phyloP scores from a whole-genome alignment of 2,329 filamentous ascomycete genomes.

The Ramularia endophylla region DNA sequence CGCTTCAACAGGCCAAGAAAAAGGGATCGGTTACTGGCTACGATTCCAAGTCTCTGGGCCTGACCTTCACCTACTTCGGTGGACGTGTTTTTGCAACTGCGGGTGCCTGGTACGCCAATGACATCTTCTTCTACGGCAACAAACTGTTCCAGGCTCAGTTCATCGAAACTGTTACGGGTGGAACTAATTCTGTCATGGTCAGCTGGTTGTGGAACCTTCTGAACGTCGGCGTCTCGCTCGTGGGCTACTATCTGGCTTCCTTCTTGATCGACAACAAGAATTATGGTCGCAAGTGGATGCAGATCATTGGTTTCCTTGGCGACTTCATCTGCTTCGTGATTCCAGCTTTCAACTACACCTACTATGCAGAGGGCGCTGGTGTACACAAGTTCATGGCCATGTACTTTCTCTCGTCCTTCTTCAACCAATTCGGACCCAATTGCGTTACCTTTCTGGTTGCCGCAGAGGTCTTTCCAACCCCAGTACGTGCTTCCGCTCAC shows the following conservation, averaged over 20 bases:
- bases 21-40: conserved; percentile 86
- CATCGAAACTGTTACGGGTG: conserved; percentile 70
- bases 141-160: conserved; percentile 94
- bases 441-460: conserved; percentile 93
- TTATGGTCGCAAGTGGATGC: conserved; percentile 94
- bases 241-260: conserved; percentile 84
- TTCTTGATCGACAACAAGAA: conserved; percentile 93
- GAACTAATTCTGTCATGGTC: conserved; percentile 62
- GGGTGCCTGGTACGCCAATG: conserved; percentile 90
- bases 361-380: conserved; percentile 66
- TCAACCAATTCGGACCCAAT: conserved; percentile 99
- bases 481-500: conserved; percentile 87
- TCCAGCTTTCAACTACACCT: conserved; percentile 79
- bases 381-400: conserved; percentile 93
- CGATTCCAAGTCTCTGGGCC: conserved; percentile 72
- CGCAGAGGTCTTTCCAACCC: conserved; percentile 92
- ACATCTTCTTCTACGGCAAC: conserved; percentile 99
- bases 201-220: conserved; percentile 89
- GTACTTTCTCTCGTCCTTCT: conserved; percentile 97
- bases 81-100: conserved; percentile 81
- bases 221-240: conserved; percentile 81
- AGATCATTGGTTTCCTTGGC: conserved; percentile 87
- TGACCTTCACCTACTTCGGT: conserved; percentile 78
- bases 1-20: conserved; percentile 76
- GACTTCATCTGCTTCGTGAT: conserved; percentile 92